These are phyloP conservation scores for Populus simonii DNA, from an alignment of 345 rosid species.

Conservation along the genomic window DNA sequence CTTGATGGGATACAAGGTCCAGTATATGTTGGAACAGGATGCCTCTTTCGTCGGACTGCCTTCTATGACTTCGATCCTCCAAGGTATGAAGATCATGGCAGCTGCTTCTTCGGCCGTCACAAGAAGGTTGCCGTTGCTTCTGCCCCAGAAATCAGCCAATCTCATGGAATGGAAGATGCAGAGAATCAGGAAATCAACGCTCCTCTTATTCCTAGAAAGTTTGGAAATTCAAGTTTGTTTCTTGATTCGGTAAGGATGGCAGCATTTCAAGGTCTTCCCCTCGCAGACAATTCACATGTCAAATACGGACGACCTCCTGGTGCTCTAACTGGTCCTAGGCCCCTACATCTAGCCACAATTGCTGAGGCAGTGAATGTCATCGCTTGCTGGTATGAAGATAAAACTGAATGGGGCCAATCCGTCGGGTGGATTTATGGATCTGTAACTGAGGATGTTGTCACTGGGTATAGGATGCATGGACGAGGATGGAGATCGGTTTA, in stretches of 20 bases:
- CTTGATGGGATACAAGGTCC: conserved; percentile 93
- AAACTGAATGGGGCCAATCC: conserved; percentile 72
- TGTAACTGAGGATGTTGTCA: conserved; percentile 79
- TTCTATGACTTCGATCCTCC: conserved; percentile 80
- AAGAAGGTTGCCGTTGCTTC: conserved; percentile 47
- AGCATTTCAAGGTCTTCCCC: conserved; percentile 64
- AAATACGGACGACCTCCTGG: conserved; percentile 68
- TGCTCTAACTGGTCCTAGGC: conserved; percentile 50
- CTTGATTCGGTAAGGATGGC: conserved; percentile 53
- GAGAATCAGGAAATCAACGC: conserved; percentile 44
- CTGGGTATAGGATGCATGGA: conserved; percentile 81
- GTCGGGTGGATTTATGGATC: conserved; percentile 90
- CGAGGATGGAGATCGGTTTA: conserved; percentile 82
- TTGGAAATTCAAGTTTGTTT: conserved; percentile 64
- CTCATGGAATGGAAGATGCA: conserved; percentile 2
- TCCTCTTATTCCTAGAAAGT: conserved; percentile 57
- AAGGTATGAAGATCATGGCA: conserved; percentile 16
- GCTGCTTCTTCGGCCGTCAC: conserved; percentile 44
- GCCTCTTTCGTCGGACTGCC: conserved; percentile 78
- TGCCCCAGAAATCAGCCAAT: conserved; percentile 14
- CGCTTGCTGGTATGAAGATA: conserved; percentile 87
- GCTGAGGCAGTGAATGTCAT: conserved; percentile 73
- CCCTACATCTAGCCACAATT: conserved; percentile 46
- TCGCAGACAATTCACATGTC: conserved; percentile 46
- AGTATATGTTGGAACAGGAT: conserved; percentile 81